Base-by-base conservation (phyloP, 805 yeast species). In the Blastobotrys muscicola region DNA sequence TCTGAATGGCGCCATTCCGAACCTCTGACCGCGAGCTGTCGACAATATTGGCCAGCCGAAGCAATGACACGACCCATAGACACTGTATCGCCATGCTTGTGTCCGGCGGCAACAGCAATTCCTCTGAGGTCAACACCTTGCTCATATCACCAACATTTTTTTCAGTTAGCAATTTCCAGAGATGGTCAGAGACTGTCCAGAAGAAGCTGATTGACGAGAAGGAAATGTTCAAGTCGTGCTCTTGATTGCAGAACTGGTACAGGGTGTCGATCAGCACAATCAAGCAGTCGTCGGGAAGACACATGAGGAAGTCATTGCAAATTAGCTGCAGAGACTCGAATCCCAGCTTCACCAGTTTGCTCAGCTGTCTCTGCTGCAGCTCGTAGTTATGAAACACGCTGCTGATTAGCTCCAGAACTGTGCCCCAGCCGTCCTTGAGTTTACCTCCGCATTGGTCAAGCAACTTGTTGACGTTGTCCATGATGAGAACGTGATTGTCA, bases 141-240 rank as follows among this genome's bases (percentile, higher is more conserved):
- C 8, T n/a, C 15, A 7, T 32, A 20, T 20, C 26, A 20, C 54
- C 57, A 2, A 45, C 51, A 13, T 51, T 53, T 0, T 60, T 55
- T 5, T 47, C 49, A 32, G 60, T 50, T 3, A 43, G 16, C 0
- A 39, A 8, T 20, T 38, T 64, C 42, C 78, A 70, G 35, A 80
- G 62, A 45, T 79, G 78, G 54, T 92, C 97, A 52, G 96, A 84
- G 3, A 92, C 76, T 11, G 83, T 61, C 97, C 97, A 90, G 56
- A 87, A 89, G 51, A 87, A 83, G 52, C 95, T 85, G 7, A 87
- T 83, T 0, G 96, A 80, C 39, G 94, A 85, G 58, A 90, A 87
- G 0, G 97, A 85, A 14, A 86, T 84, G 59, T 90, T 90, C 50
- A 90, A 61, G 51, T 90, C 95, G 49, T 67, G 69, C 1, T 61